Conservation (phyloP, 805 yeast genomes). For the Lipomyces mesembrius region DNA sequence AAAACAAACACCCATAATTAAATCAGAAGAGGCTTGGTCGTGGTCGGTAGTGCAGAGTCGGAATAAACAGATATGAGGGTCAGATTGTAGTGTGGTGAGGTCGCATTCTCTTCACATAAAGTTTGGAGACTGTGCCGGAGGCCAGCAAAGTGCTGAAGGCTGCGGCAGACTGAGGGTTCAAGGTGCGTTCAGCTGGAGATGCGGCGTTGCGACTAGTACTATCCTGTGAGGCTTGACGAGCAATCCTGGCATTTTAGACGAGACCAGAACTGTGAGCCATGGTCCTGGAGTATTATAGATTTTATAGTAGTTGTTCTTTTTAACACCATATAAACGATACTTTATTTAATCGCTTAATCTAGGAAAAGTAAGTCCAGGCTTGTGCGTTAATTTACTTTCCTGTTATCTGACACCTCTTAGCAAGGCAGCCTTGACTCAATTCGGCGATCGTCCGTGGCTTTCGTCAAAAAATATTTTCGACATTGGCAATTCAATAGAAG, state of each 20-base stretch:
- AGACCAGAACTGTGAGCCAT: not conserved
- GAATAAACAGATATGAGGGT: too few species aligned
- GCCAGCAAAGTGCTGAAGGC: too few species aligned
- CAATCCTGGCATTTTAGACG: too few species aligned
- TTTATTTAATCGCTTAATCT: not conserved
- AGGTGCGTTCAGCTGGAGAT: not conserved
- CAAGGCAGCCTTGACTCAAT: not conserved
- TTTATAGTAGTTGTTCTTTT: not conserved
- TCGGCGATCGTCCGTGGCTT: not conserved
- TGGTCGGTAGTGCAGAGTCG: not conserved
- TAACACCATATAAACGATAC: too few species aligned
- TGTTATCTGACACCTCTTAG: not conserved
- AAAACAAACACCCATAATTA: slow-evolving; percentile 34
- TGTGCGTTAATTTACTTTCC: not conserved
- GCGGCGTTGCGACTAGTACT: not conserved
- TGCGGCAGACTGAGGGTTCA: not conserved
- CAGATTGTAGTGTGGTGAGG: not conserved
- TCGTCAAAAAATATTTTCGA: not conserved
- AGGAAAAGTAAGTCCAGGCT: not conserved
- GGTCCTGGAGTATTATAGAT: not conserved
- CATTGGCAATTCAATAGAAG: not conserved
- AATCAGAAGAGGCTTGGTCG: not conserved
- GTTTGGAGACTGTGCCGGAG: too few species aligned
- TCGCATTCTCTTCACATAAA: not conserved
- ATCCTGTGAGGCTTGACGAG: too few species aligned